Percentiles rank a stretch among this genome's conserved stretches.
phyloP scores from a whole-genome alignment of 2,329 filamentous ascomycete genomes.

The Fusarium goolgardi region DNA sequence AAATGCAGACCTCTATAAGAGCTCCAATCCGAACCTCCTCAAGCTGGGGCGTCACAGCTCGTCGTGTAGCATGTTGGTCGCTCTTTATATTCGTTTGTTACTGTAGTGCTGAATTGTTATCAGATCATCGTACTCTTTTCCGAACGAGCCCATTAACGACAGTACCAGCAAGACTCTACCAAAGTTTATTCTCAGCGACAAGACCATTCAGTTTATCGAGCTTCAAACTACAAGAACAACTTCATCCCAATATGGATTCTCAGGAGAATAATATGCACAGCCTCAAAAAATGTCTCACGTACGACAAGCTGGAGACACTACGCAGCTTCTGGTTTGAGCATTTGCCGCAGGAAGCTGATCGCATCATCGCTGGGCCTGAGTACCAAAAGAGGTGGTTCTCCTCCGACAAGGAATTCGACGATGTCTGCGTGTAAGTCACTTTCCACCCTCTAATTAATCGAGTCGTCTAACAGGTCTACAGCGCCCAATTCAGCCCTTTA shows the following conservation, averaged over 20 bases:
- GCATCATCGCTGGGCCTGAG: constrained; percentile 44
- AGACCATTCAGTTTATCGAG: constrained; percentile 14
- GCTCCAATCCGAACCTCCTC: constrained; percentile 8
- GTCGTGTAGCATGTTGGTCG: constrained; percentile 40
- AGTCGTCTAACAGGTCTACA: constrained; percentile 19
- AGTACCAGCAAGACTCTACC: constrained; percentile 12
- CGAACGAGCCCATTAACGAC: constrained; percentile 10
- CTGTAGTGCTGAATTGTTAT: constrained; percentile 37
- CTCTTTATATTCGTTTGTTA: constrained; percentile 33
- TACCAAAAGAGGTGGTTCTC: constrained; percentile 52
- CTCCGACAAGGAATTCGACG: constrained; percentile 51
- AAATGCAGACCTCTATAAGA: constrained; percentile 16
- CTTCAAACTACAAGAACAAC: background rate
- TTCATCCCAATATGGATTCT: constrained; percentile 10
- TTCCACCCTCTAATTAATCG: fast-evolving
- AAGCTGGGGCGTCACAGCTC: constrained; percentile 17
- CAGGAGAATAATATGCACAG: background rate
- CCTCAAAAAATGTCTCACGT: constrained; percentile 44
- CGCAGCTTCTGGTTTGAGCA: constrained; percentile 56
- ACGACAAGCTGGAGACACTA: constrained; percentile 48
- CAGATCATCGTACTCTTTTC: constrained; percentile 30
- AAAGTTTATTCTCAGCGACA: background rate
- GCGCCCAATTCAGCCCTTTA: constrained; percentile 49
- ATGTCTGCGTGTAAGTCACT: constrained; percentile 50
- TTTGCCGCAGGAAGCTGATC: constrained; percentile 43